phyloP scores from a whole-genome alignment of 2,329 filamentous ascomycete species.

The Fusarium anguioides region DNA sequence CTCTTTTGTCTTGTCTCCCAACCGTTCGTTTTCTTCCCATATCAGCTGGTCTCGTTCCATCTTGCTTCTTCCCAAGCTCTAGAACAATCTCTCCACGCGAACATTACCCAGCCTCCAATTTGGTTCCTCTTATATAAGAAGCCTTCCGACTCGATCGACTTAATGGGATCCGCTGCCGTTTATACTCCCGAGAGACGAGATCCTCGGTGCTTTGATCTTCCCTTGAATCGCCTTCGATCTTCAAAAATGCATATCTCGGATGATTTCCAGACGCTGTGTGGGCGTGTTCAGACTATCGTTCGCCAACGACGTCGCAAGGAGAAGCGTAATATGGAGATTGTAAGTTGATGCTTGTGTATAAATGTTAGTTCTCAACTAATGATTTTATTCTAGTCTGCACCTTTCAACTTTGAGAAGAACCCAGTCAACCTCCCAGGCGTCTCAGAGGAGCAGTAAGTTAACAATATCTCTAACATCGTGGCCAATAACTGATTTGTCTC shows the following conservation, averaged over 20 bases:
- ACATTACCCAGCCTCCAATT: neutral
- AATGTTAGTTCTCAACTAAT: constrained; percentile 38
- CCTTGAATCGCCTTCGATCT: constrained; percentile 31
- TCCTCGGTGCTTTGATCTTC: constrained; percentile 22
- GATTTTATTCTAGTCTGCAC: constrained; percentile 61
- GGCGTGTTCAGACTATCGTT: constrained; percentile 58
- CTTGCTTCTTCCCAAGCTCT: constrained; percentile 16
- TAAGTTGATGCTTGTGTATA: constrained; percentile 45
- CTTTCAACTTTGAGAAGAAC: constrained; percentile 69
- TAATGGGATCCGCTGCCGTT: constrained; percentile 23
- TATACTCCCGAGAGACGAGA: constrained; percentile 35
- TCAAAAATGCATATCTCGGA: constrained; percentile 51
- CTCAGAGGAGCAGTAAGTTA: constrained; percentile 68
- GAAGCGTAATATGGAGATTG: constrained; percentile 59
- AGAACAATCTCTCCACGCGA: constrained; percentile 5
- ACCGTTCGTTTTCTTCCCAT: neutral
- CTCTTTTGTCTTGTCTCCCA: constrained; percentile 21
- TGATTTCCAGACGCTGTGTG: constrained; percentile 58
- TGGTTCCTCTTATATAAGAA: constrained; percentile 12
- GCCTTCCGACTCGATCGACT: neutral
- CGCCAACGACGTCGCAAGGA: constrained; percentile 55
- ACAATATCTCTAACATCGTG: neutral
- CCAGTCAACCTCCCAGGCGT: constrained; percentile 65
- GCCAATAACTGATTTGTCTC: neutral
- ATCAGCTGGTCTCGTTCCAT: constrained; percentile 13